Evolutionary conservation across 2,329 filamentous ascomycete genomes (phyloP), one percentile per base, ranked within the genome.

Genomic region (Bipolaris cookei): DNA sequence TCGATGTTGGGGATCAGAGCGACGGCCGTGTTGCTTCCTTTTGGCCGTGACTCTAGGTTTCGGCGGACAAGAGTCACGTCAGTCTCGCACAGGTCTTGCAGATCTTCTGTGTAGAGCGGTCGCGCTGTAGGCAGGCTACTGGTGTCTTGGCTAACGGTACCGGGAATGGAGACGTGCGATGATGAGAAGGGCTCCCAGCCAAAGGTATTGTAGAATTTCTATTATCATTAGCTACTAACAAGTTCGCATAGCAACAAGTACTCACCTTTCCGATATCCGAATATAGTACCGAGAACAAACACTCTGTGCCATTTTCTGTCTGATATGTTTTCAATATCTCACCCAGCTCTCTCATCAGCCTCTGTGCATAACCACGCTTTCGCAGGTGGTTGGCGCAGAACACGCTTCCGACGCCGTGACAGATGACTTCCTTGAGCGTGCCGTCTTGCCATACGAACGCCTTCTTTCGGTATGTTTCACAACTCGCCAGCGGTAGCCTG

Each of bases 361-460:
- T 83, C 56, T 85, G 84, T 0, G 91, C 92, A 76, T 97, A 97
- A 18, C 91, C 90, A 63, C 83, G 83, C 14, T 89, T 88, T 55
- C 91, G 79, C 73, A 86, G 86, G 66, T 86, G 80, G 0, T 85
- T 83, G 38, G 86, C 83, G 3, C 88, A 92, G 73, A 88, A 95
- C n/a, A 96, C 92, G 58, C 88, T 91, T 13, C 88, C 90, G 54
- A 96, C 84, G 4, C 90, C 92, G 76, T 96, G 88, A 14, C 86
- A 85, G 8, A 86, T 78, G 2, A 83, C 85, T 43, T 91, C 86
- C 53, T 79, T 73, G 14, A 74, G 14, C 83, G 77, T 69, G 25
- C 83, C 84, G 46, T 80, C 62, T 4, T 71, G 73, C 57, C 79
- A 78, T 1, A 81, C 73, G 1, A 83, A 62, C 2, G 80, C 81